These are phyloP conservation scores for Leccinum uliginosum DNA, from an alignment of 768 basidiomycete species.

Conservation along the genomic window DNA sequence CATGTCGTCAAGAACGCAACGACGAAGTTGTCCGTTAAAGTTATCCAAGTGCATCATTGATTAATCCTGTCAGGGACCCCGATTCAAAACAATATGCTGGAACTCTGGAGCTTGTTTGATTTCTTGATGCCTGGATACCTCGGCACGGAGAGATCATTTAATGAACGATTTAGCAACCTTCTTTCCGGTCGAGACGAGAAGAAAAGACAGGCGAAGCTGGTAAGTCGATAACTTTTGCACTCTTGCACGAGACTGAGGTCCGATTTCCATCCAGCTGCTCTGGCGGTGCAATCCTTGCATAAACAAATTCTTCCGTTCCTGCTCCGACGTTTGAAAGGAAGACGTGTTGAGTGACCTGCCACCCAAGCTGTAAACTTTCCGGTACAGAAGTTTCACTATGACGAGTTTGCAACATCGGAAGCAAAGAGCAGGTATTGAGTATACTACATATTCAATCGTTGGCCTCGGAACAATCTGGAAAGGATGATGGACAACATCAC, in stretches of 20 bases:
- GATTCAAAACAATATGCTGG: conserved; percentile 98
- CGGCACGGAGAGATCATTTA: conserved; percentile 92
- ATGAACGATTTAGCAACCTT: conserved; percentile 93
- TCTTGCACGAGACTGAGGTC: background rate
- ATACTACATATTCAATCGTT: no score
- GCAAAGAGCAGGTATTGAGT: no score
- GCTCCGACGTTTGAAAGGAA: no score
- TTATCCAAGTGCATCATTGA: conserved; percentile 84
- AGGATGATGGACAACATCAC: no score
- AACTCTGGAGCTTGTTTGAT: conserved; percentile 98
- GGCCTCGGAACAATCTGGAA: no score
- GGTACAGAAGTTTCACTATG: no score
- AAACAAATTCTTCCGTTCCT: no score
- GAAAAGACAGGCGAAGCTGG: conserved; percentile 90
- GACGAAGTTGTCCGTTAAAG: conserved; percentile 95
- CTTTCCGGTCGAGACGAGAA: conserved; percentile 93
- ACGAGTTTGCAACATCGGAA: no score
- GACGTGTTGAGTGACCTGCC: no score
- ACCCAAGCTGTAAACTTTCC: no score
- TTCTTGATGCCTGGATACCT: conserved; percentile 99
- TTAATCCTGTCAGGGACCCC: conserved; percentile 95
- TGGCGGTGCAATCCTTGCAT: conserved; percentile 88
- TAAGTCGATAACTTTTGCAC: conserved; percentile 34
- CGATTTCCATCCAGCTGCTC: conserved; percentile 54
- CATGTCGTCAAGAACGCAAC: conserved; percentile 99